Evolutionary conservation across 2,329 filamentous ascomycete genomes (phyloP), one percentile per base, ranked within the genome.

Genomic region (Talaromyces sp.): DNA sequence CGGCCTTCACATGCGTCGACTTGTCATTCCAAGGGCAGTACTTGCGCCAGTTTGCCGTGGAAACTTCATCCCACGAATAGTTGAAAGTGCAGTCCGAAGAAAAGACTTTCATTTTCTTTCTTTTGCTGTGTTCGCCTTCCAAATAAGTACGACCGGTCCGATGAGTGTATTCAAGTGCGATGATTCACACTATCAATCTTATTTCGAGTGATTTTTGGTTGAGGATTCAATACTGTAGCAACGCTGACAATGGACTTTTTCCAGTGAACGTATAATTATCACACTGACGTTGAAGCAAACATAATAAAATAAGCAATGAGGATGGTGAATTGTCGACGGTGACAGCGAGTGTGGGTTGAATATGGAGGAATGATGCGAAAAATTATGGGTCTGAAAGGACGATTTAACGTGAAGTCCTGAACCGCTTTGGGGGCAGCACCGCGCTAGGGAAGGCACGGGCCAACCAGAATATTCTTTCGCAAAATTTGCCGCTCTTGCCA

Each of bases 1-100:
- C 95, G 70, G 92, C 93, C 70, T 96, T 88, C 70, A 99, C 95
- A 79, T 99, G 95, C 47, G 93, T 92, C n/a, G 91, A 93, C 82
- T 97, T 95, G 79, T 97, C 91, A 83, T 99, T 99, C 94, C 95
- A 98, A 22, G 94, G 94, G 74, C 92, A 96, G 82, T 99, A 99
- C 80, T 99, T 99, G 72, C 89, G 90, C 95, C 95, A 99, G 85
- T 99, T 99, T 76, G 91, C 93, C 14, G 92, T 93, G 31, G 93
- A 97, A 41, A 99, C 95, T 79, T 98, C 94, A 75, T 97, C 92
- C 95, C 95, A 99, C 54, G 94, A 96, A 85, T 99, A 99, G 82
- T 97, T 86, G 82, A 96, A 99, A 67, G 92, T 93, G 80, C 92
- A 91, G 45, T 85, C 84, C 74, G 92, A 96, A 72, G 92, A 91